Evolutionary conservation across 1,284 basidiomycete genomes (phyloP).

Genomic region (Trametes sp.): DNA sequence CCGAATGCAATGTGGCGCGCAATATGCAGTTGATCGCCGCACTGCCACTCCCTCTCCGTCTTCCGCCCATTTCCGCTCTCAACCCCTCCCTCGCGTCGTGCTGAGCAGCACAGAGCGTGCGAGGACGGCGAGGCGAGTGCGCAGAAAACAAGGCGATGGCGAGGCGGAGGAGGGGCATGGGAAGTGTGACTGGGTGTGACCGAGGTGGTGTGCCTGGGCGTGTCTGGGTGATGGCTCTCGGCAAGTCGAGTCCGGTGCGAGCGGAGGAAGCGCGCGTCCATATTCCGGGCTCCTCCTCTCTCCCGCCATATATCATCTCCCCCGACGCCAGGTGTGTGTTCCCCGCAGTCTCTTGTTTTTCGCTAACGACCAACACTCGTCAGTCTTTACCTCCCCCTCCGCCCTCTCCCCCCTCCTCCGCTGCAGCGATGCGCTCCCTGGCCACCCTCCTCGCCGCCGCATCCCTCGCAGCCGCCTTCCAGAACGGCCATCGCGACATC

Average conservation of each 20-base stretch:
- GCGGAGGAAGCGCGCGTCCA: not conserved
- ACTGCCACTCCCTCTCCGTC: constrained; percentile 5
- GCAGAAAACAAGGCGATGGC: not conserved
- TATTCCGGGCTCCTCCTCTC: not conserved
- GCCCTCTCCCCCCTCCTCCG: not conserved
- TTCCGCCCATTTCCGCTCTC: constrained; percentile 1
- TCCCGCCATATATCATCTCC: not conserved
- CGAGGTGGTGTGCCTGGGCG: constrained; percentile 7
- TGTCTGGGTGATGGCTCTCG: constrained; percentile 9
- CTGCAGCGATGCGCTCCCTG: constrained; percentile 36
- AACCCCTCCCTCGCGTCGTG: not conserved
- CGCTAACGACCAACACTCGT: constrained; percentile 20
- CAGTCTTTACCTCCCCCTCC: constrained; percentile 19
- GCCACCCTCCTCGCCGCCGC: constrained; percentile 36
- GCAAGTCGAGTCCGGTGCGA: constrained; percentile 1
- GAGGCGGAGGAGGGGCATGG: not conserved
- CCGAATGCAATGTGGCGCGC: constrained; percentile 14
- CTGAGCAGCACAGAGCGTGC: not conserved
- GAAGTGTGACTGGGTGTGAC: constrained; percentile 1
- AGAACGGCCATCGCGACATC: constrained; percentile 35
- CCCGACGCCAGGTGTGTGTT: not conserved
- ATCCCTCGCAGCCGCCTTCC: constrained; percentile 32
- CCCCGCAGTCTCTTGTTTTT: constrained; percentile 9
- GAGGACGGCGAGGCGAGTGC: not conserved
- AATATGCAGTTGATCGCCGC: constrained; percentile 5